Conservation (phyloP, 2,329 filamentous ascomycete genomes). For the Fusarium sp. region DNA sequence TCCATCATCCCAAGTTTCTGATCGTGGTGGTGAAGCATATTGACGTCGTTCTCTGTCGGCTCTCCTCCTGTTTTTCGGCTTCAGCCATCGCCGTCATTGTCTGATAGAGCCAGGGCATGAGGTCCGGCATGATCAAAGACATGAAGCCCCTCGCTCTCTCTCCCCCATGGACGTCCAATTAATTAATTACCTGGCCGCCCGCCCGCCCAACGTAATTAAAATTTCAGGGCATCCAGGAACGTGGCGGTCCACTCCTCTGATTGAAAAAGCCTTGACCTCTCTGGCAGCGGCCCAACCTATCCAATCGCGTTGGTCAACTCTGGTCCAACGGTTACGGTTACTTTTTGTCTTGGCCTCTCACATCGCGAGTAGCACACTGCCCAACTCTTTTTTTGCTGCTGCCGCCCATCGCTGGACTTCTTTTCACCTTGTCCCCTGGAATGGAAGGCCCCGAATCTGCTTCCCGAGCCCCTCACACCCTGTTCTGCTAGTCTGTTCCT, state of each 20-base stretch:
- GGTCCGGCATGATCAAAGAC: constrained; percentile 10
- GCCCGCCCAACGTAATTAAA: constrained; percentile 41
- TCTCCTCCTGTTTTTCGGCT: neutral
- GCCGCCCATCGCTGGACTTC: constrained; percentile 5
- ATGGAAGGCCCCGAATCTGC: constrained; percentile 24
- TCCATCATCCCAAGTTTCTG: constrained; percentile 29
- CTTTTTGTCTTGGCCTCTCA: constrained; percentile 14
- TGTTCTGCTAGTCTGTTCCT: neutral
- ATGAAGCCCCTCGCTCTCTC: constrained; percentile 7
- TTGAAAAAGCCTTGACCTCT: constrained; percentile 31
- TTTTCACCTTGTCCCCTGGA: constrained; percentile 15
- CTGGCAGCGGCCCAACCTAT: constrained; percentile 24
- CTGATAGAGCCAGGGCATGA: neutral
- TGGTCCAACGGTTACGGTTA: constrained; percentile 33
- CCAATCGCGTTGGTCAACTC: constrained; percentile 31
- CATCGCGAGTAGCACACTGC: neutral
- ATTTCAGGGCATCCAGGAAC: constrained; percentile 43
- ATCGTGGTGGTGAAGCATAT: constrained; percentile 22
- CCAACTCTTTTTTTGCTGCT: constrained; percentile 5
- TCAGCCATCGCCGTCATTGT: constrained; percentile 16
- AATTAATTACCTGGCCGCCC: constrained; percentile 37
- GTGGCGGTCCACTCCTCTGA: constrained; percentile 34
- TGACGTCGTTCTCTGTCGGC: neutral
- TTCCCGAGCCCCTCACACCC: constrained; percentile 16
- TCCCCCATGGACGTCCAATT: constrained; percentile 20